Base-by-base conservation (phyloP, 768 basidiomycete species). In the Termitomyces sp. region DNA sequence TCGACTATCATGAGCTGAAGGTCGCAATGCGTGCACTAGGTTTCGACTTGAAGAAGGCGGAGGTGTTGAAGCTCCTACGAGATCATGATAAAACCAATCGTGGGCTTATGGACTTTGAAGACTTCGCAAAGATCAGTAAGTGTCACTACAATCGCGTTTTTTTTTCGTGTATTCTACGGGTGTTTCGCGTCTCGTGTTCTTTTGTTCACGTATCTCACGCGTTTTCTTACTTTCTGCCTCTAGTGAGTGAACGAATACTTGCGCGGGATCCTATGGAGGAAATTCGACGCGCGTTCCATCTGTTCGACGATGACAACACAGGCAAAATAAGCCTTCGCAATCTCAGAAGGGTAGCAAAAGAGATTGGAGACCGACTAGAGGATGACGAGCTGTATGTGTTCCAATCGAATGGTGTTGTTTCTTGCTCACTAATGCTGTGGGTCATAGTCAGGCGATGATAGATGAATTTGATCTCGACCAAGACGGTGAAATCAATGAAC, bases 381-480 rank as follows among this genome's bases (percentile, higher is more conserved):
- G 96, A 98, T 62, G 95, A 98, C 57, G 97, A 98, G 67, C 76
- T 98, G 95, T 98, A 70, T 71, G 94, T 85, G 28, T 21, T 54
- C 12, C 47, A 5, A 16, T 10, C n/a, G 25, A 56, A 44, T 17
- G n/a, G n/a, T n/a, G 11, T 7, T 12, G 23, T 2, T n/a, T 37
- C 14, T 37, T 12, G 27, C 23, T 59, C 14, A 30, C 46, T 61
- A 17, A 60, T 43, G 34, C 47, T 5, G 27, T 27, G 37, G 16
- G 39, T 30, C 44, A 27, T 63, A 98, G 96, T 63, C 94, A 98
- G 85, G 97, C 97, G 23, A 99, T 99, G 97, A 99, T 99, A 67
- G 97, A 99, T 65, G 97, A 99, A 73, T 99, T 99, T 68, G 97
- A 99, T 72, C 84, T 99, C 25, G 97, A 99, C 74, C 88, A 94